Conservation (phyloP, 2,329 filamentous ascomycete species). For the Emmonsiellopsis sp. region DNA sequence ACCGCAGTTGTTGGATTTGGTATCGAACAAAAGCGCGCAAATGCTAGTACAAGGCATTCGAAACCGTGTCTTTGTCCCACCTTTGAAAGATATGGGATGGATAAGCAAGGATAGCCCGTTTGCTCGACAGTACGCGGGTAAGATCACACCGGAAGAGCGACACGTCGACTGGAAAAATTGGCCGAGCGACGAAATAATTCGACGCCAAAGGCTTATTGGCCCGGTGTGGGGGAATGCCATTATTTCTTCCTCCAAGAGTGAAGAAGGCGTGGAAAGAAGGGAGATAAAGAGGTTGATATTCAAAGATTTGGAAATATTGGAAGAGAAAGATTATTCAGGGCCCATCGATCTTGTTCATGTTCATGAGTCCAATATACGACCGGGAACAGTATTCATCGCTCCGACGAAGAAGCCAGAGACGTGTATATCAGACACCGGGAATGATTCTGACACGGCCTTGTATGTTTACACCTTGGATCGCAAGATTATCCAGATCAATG, state of each 20-base stretch:
- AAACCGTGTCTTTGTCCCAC: conserved; percentile 55
- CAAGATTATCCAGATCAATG: conserved; percentile 25
- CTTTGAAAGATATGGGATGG: conserved; percentile 33
- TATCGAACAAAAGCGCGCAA: conserved; percentile 57
- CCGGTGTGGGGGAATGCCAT: conserved; percentile 52
- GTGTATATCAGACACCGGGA: too few relatives aligned
- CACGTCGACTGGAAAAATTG: conserved; percentile 53
- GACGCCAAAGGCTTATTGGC: conserved; percentile 52
- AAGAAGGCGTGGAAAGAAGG: conserved; percentile 9
- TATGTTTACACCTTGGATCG: conserved; percentile 29
- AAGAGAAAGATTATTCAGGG: too few relatives aligned
- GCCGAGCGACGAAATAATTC: conserved; percentile 45
- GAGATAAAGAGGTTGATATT: conserved; percentile 29
- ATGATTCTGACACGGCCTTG: conserved; percentile 14
- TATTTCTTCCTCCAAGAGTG: neutral
- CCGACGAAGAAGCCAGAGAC: too few relatives aligned
- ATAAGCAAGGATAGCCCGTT: conserved; percentile 18
- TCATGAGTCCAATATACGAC: too few relatives aligned
- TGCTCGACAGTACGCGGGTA: conserved; percentile 52
- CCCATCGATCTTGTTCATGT: too few relatives aligned
- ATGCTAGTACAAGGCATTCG: conserved; percentile 61
- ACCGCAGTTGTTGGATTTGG: conserved; percentile 40
- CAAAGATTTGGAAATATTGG: conserved; percentile 20
- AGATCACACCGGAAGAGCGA: conserved; percentile 57
- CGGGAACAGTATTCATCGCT: too few relatives aligned